These are phyloP conservation scores for Mycena metata DNA, from an alignment of 768 basidiomycete species.

Conservation along the genomic window DNA sequence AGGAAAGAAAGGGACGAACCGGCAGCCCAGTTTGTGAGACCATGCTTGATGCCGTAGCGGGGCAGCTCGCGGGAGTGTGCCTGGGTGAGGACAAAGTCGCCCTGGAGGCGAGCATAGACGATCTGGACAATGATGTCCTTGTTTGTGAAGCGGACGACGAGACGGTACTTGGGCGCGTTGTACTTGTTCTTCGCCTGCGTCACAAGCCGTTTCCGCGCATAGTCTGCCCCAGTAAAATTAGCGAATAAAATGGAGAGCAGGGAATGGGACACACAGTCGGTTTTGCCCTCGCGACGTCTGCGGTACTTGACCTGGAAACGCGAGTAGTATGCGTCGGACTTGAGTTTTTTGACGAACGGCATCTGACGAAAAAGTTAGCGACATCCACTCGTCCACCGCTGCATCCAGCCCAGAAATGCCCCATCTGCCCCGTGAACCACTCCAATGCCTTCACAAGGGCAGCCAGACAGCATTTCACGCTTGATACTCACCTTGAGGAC, in stretches of 20 bases:
- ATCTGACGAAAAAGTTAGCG: conserved; percentile 57
- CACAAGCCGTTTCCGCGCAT: conserved; percentile 96
- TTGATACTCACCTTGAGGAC: conserved; percentile 56
- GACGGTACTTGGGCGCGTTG: conserved; percentile 97
- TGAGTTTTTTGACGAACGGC: conserved; percentile 98
- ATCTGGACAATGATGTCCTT: conserved; percentile 95
- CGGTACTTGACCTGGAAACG: conserved; percentile 99
- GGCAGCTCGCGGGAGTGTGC: conserved; percentile 94
- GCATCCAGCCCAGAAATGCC: conserved; percentile 53
- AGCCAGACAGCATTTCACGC: no score
- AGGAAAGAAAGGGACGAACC: conserved; percentile 51
- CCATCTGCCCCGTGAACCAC: background rate
- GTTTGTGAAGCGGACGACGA: conserved; percentile 99
- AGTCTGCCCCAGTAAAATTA: conserved; percentile 68
- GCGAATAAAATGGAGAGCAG: conserved; percentile 26
- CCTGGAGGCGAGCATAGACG: conserved; percentile 96
- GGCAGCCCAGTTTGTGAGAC: conserved; percentile 99
- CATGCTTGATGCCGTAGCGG: conserved; percentile 96
- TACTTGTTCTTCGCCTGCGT: conserved; percentile 99
- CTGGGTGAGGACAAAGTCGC: conserved; percentile 92
- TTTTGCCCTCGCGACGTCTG: conserved; percentile 97
- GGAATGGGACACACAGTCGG: conserved; percentile 80
- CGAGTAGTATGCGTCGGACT: conserved; percentile 98
- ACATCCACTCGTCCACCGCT: conserved; percentile 48
- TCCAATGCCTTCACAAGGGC: no score